Evolutionary conservation across 2,329 filamentous ascomycete species (phyloP), one percentile per base, ranked within the genome.

Genomic region (Camillea tinctor): DNA sequence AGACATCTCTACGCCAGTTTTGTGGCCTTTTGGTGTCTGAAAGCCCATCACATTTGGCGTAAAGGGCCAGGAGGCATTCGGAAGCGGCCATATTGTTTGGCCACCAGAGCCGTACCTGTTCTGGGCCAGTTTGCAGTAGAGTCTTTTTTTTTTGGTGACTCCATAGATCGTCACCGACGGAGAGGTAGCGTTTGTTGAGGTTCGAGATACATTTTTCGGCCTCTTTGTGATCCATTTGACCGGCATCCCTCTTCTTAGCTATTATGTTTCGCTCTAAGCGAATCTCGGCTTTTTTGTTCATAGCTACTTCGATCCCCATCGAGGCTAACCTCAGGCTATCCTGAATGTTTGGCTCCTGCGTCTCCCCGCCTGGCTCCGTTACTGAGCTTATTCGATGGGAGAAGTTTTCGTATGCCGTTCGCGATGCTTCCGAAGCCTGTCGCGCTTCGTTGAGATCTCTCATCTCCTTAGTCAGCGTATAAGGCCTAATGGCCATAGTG

Each of bases 111-210:
- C n/a, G n/a, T n/a, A n/a, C n/a, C n/a, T n/a, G n/a, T n/a, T n/a
- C n/a, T n/a, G n/a, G n/a, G n/a, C n/a, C n/a, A n/a, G n/a, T n/a
- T n/a, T n/a, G n/a, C n/a, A n/a, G n/a, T n/a, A n/a, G n/a, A n/a
- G n/a, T n/a, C n/a, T n/a, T n/a, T n/a, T n/a, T n/a, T n/a, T n/a
- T n/a, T n/a, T n/a, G n/a, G n/a, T n/a, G n/a, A n/a, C n/a, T n/a
- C n/a, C n/a, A n/a, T n/a, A n/a, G n/a, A n/a, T n/a, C n/a, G n/a
- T n/a, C n/a, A n/a, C n/a, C n/a, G n/a, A n/a, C n/a, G n/a, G n/a
- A n/a, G 20, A 55, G 53, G 40, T 55, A 55, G 53, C 53, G 53
- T 20, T 55, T 13, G 53, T 55, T 55, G 1, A 55, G 40, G n/a
- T 23, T 19, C 5, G 11, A 22, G 30, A 55, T 19, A 15, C 13